Evolutionary conservation across 306 rosid genomes (phyloP), one percentile per base, ranked within the genome.

Genomic region (Nissolia schottii): DNA sequence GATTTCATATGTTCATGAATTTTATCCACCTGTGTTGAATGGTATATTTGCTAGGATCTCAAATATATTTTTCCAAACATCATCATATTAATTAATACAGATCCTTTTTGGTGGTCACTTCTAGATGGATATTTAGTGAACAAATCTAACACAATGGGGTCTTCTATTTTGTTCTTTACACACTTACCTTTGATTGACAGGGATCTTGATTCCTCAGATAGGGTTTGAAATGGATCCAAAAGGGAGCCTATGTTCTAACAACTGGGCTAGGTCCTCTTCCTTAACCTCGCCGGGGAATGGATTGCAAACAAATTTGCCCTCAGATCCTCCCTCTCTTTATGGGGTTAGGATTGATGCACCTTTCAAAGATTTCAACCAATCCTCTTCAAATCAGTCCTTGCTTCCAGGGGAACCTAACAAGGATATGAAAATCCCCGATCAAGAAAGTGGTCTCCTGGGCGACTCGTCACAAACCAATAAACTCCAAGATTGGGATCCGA

Each of bases 401-500:
- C 41, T 76, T 63, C 64, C 70, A 16, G 61, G 73, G 62, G 83
- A 74, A 53, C 51, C 85, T 55, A 80, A 75, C 70, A 80, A 73
- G 40, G 87, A 59, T 49, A 53, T 72, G 15, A 77, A 56, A 67
- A 70, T 82, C 57, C 76, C 82, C 1, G 83, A 83, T 69, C 80
- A 64, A 65, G 97, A 81, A 28, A 81, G 61, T 77, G 79, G 43
- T 79, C 84, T 18, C 29, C 74, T 73, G 71, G 70, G 25, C 27
- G 89, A 83, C 40, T 22, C 81, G 22, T 70, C 71, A 23, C 80
- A 77, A 34, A 51, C 75, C 1, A 29, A 60, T 75, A 91, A 81
- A 74, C 67, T 82, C 63, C 89, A 76, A 79, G 90, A 86, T 35
- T 94, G 99, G 99, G 96, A 95, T 82, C 96, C 97, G 2, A 74